These are phyloP conservation scores for Lipomyces japonicus DNA, from an alignment of 805 yeast species.

Conservation along the genomic window DNA sequence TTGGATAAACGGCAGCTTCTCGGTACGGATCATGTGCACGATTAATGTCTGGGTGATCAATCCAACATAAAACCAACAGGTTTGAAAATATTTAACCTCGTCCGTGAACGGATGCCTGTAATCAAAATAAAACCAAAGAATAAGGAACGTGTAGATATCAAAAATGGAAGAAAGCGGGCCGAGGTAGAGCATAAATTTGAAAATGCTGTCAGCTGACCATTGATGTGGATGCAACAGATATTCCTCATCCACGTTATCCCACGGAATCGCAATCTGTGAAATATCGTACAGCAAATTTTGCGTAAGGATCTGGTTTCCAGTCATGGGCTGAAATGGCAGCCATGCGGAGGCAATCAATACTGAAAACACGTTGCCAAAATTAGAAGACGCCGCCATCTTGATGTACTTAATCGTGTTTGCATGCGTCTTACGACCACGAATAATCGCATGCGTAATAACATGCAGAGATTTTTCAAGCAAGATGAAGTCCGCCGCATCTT, in stretches of 20 bases:
- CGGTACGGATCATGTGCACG: slow-evolving; percentile 29
- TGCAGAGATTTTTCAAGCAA: slow-evolving; percentile 49
- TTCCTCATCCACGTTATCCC: slow-evolving; percentile 28
- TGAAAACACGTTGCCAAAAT: slow-evolving; percentile 51
- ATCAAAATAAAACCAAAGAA: slow-evolving; percentile 22
- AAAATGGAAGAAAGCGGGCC: slow-evolving; percentile 27
- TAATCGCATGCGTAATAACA: slow-evolving; percentile 49
- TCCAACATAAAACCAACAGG: slow-evolving; percentile 29
- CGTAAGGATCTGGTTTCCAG: slow-evolving; percentile 28
- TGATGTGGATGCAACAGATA: slow-evolving; percentile 23
- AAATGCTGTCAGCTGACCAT: slow-evolving; percentile 28
- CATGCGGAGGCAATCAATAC: slow-evolving; percentile 43
- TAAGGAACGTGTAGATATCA: slow-evolving; percentile 23
- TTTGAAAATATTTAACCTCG: slow-evolving; percentile 26
- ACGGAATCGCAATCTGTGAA: slow-evolving; percentile 29
- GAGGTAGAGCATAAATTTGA: slow-evolving; percentile 25
- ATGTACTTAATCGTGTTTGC: slow-evolving; percentile 40
- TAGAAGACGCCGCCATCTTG: slow-evolving; percentile 45
- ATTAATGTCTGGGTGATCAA: slow-evolving; percentile 27
- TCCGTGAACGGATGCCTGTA: slow-evolving; percentile 25
- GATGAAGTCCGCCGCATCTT: slow-evolving; percentile 51
- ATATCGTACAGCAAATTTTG: slow-evolving; percentile 27
- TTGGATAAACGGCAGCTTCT: slow-evolving; percentile 29
- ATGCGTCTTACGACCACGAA: slow-evolving; percentile 47
- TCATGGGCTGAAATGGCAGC: slow-evolving; percentile 30